These are phyloP conservation scores for Salix arbutifolia DNA, from an alignment of 345 rosid genomes.

Conservation along the genomic window DNA sequence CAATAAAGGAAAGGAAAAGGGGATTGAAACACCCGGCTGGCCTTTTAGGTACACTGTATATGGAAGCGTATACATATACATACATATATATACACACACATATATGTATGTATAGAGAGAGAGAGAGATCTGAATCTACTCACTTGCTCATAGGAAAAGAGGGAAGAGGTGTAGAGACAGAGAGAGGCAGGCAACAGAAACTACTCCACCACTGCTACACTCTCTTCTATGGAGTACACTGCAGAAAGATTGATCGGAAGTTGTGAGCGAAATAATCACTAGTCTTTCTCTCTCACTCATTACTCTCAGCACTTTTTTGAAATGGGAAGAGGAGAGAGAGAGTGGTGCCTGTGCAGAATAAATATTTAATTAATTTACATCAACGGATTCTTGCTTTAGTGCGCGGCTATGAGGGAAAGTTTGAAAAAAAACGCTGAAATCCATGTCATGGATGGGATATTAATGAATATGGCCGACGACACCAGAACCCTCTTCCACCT, in stretches of 20 bases:
- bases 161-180: not conserved
- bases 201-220: not conserved
- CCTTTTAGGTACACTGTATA: not conserved
- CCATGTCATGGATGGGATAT: constrained; percentile 22
- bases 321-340: too few relatives aligned
- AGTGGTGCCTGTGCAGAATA: too few relatives aligned
- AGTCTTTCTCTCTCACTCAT: not conserved
- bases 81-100: too few relatives aligned
- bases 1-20: not conserved
- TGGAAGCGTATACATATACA: not conserved
- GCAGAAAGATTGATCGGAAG: not conserved
- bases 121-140: not conserved
- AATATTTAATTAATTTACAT: constrained; percentile 20
- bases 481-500: not conserved
- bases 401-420: constrained; percentile 62
- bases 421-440: constrained; percentile 33
- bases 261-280: not conserved
- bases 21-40: not conserved
- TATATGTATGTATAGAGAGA: not conserved
- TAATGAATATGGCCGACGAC: constrained; percentile 21
- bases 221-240: not conserved
- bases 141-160: not conserved
- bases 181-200: not conserved
- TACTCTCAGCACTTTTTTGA: not conserved
- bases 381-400: constrained; percentile 53